Conservation (phyloP, 2,329 filamentous ascomycete species). For the Cordyceps sp. region DNA sequence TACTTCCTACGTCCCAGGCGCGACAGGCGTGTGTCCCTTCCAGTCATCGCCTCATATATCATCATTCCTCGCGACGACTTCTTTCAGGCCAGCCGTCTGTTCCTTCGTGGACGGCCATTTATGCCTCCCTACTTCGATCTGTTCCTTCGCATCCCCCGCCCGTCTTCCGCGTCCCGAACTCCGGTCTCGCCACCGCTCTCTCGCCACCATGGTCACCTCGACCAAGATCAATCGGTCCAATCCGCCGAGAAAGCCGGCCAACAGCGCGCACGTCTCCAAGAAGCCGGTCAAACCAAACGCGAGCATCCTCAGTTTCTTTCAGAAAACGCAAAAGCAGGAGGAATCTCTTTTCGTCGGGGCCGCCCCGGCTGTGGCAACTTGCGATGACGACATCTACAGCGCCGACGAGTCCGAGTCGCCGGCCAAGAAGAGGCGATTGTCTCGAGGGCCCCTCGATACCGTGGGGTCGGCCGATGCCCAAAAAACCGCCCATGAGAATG, state of each 20-base stretch:
- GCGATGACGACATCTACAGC: conserved; percentile 13
- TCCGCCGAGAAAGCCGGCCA: conserved; percentile 15
- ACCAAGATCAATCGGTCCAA: conserved; percentile 14
- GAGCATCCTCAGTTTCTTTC: conserved; percentile 61
- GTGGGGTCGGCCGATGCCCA: too few species aligned
- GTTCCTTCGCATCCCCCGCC: too few species aligned
- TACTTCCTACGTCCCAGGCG: too few species aligned
- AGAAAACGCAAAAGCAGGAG: conserved; percentile 46
- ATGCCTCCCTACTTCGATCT: too few species aligned
- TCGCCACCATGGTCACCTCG: conserved; percentile 16
- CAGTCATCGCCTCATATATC: too few species aligned
- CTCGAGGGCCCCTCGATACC: too few species aligned
- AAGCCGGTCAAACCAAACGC: conserved; percentile 32
- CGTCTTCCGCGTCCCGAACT: too few species aligned
- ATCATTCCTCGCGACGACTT: too few species aligned
- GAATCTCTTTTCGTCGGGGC: conserved; percentile 38
- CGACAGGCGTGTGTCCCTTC: too few species aligned
- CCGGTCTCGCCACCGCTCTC: background rate
- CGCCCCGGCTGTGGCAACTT: conserved; percentile 5
- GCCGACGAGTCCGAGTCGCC: conserved; percentile 16
- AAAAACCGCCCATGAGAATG: too few species aligned
- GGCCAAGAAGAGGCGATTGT: conserved; percentile 13
- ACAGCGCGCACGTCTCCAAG: conserved; percentile 10
- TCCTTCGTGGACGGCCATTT: too few species aligned
- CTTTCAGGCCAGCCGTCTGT: too few species aligned